Evolutionary conservation across 495 filamentous ascomycete species (phyloP).

Genomic region (Daldinia bambusicola): DNA sequence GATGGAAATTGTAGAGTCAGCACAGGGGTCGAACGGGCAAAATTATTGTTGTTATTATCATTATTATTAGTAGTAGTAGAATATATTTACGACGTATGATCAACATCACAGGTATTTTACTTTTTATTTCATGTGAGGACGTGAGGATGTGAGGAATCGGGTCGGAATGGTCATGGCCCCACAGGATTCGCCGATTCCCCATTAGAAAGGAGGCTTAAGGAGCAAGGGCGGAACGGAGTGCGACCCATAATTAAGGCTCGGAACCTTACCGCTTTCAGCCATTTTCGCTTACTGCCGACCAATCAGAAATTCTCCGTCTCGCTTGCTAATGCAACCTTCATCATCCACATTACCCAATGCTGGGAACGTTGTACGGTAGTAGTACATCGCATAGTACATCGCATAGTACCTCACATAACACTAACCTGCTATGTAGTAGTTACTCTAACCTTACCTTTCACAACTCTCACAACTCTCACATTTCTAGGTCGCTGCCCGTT

Average conservation of each 20-base stretch:
- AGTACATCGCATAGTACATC: not conserved
- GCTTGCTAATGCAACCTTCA: constrained; percentile 52
- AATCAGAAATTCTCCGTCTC: constrained; percentile 60
- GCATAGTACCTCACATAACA: not conserved
- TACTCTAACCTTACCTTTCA: too few species aligned
- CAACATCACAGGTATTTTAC: too few species aligned
- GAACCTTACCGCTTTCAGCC: constrained; percentile 38
- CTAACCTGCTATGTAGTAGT: too few species aligned
- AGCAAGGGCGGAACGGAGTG: constrained; percentile 12
- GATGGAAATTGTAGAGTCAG: not conserved
- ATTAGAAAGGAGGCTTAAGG: constrained; percentile 12
- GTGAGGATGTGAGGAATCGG: not conserved
- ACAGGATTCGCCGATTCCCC: constrained; percentile 9
- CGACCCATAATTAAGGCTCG: constrained; percentile 38
- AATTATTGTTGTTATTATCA: too few species aligned
- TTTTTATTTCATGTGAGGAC: too few species aligned
- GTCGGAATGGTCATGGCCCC: constrained; percentile 1
- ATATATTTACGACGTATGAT: not conserved
- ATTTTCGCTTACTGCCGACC: constrained; percentile 58
- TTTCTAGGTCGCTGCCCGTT: not conserved
- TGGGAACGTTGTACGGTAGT: not conserved
- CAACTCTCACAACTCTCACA: not conserved
- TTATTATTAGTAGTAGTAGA: not conserved
- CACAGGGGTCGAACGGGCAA: not conserved
- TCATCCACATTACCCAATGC: constrained; percentile 10